Evolutionary conservation across 257 asterid species (phyloP), one percentile per base, ranked within the genome.

Genomic region (Capsicum baccatum): DNA sequence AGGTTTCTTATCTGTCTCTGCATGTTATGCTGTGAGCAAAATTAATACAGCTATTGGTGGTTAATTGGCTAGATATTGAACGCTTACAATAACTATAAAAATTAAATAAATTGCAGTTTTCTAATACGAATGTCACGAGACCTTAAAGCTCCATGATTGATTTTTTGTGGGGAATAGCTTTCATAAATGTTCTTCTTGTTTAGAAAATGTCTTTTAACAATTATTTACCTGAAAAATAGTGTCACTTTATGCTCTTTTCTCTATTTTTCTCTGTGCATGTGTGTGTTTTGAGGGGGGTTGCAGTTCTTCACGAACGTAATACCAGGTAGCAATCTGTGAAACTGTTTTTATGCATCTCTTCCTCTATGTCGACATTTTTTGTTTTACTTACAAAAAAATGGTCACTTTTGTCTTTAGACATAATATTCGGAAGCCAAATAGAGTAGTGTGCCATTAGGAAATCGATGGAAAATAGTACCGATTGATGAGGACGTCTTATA

Each of bases 401-500:
- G 35, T 47, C 17, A 10, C 80, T 26, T 71, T 47, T 47, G 10
- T 71, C 58, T 71, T n/a, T 3, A 47, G 37, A 47, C 35, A 19
- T n/a, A 60, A 8, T 63, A 11, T 63, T 66, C 48, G 11, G 6
- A 12, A 63, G 70, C 8, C 56, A n/a, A 39, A 44, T 50, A 71
- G 70, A 71, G 58, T 71, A 71, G 58, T 71, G 79, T 47, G 42
- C 58, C 80, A 48, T 47, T 19, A 73, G 39, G 59, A 73, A 73
- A 48, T 73, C 11, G 6, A 6, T 73, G 7, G 59, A 73, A 73
- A 70, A 73, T 47, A 59, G 39, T 73, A 48, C 56, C 11, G 42
- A 73, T n/a, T 6, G 80, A 73, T 0, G 7, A 48, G 39, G 59
- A 66, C 7, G 35, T 73, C 59, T 48, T 11, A 11, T 70, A 73